phyloP scores from a whole-genome alignment of 2,329 filamentous ascomycete species.

The Xylariaceae sp. region DNA sequence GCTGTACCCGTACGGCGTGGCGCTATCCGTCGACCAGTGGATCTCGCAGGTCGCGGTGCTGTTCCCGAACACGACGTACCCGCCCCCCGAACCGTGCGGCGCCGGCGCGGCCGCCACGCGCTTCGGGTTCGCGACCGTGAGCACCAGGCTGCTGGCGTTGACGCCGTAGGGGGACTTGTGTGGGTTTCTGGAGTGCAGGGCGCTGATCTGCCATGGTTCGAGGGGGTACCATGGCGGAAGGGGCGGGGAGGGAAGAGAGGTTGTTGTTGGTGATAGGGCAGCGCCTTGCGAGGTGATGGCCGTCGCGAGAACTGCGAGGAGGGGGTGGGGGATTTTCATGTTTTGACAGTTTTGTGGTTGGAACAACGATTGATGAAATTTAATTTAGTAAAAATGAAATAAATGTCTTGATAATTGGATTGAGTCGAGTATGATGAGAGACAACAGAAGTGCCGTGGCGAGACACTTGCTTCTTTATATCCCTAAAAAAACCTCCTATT shows the following conservation, averaged over 20 bases:
- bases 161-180: constrained; percentile 17
- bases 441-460: no score
- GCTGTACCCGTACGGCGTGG: constrained; percentile 18
- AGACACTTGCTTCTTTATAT: no score
- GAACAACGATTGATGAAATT: no score
- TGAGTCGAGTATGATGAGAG: no score
- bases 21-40: constrained; percentile 17
- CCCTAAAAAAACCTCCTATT: no score
- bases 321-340: constrained; percentile 8
- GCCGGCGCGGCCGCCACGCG: constrained; percentile 17
- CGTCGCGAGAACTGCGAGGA: constrained; percentile 3
- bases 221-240: constrained; percentile 25
- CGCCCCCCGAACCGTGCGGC: constrained; percentile 22
- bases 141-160: constrained; percentile 15
- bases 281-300: constrained; percentile 1
- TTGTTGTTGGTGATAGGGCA: not conserved
- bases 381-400: no score
- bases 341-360: no score
- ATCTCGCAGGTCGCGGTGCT: constrained; percentile 19
- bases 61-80: constrained; percentile 19
- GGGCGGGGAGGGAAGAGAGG: constrained; percentile 8
- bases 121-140: constrained; percentile 19
- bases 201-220: constrained; percentile 18
- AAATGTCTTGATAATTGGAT: no score
- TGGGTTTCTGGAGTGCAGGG: constrained; percentile 14